These are phyloP conservation scores for Rhododendron ferrugineum DNA, from an alignment of 148 eudicot genomes.

Conservation along the genomic window DNA sequence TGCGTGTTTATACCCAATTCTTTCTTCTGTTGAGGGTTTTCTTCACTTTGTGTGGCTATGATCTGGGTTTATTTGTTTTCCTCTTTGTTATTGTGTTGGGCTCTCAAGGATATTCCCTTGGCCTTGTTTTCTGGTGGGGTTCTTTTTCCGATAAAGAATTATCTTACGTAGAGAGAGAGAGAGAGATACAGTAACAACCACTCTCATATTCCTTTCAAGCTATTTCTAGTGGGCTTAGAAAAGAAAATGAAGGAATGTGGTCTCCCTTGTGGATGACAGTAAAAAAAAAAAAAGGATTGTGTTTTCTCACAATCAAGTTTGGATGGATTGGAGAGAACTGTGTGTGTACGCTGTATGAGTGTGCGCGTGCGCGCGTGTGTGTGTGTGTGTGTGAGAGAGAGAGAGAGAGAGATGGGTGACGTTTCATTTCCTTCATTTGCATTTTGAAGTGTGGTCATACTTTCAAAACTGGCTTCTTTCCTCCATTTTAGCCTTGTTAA, in stretches of 20 bases:
- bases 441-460: not conserved
- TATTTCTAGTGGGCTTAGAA: not conserved
- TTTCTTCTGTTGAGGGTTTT: not conserved
- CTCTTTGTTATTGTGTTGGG: not conserved
- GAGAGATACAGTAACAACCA: not conserved
- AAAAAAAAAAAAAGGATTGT: not conserved
- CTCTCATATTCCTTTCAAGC: not conserved
- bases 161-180: not conserved
- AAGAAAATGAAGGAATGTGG: not conserved
- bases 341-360: not conserved
- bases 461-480: not conserved
- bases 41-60: not conserved
- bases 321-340: not conserved
- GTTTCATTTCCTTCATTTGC: not conserved
- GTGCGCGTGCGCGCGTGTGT: too few relatives aligned
- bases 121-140: not conserved
- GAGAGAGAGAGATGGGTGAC: not conserved
- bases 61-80: not conserved
- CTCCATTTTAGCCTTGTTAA: not conserved
- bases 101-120: not conserved
- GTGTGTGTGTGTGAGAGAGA: not conserved
- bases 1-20: not conserved
- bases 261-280: not conserved
- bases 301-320: not conserved
- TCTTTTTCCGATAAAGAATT: not conserved